Percentiles rank a stretch among this genome's conserved stretches.
These are phyloP conservation scores for Sporothrix schenckii DNA, from an alignment of 2,329 filamentous ascomycete species.

Conservation along the genomic window DNA sequence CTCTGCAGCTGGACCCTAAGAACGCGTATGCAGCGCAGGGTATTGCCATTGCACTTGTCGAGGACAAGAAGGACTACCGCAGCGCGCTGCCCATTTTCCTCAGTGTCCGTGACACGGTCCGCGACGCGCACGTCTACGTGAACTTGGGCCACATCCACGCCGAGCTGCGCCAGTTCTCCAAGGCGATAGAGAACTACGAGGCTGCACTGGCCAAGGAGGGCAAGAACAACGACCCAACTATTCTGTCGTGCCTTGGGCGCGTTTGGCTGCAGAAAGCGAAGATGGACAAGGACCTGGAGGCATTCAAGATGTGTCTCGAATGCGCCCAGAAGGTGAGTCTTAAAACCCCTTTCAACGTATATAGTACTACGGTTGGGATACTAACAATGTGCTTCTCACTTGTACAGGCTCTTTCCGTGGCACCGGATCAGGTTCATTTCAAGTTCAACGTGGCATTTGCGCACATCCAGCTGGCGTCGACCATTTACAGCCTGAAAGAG, in stretches of 20 bases:
- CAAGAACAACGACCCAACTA: conserved; percentile 71
- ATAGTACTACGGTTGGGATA: neutral
- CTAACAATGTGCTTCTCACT: neutral
- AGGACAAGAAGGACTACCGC: conserved; percentile 89
- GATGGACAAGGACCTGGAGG: conserved; percentile 59
- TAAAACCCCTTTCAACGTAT: too few relatives aligned
- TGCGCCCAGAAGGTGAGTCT: conserved; percentile 64
- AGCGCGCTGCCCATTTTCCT: conserved; percentile 84
- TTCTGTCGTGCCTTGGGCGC: conserved; percentile 82
- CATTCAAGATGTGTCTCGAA: conserved; percentile 60
- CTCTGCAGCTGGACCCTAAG: conserved; percentile 87
- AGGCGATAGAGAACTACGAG: conserved; percentile 95
- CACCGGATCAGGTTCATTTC: conserved; percentile 84
- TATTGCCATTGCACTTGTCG: conserved; percentile 88
- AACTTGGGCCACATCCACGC: conserved; percentile 93
- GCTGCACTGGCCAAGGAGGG: conserved; percentile 77
- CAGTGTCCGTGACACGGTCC: conserved; percentile 86
- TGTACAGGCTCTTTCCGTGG: conserved; percentile 70
- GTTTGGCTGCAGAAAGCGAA: conserved; percentile 84
- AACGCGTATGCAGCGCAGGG: conserved; percentile 97
- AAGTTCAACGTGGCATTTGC: conserved; percentile 99
- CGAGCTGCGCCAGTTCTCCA: conserved; percentile 85
- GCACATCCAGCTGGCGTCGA: conserved; percentile 87
- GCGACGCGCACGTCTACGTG: conserved; percentile 83
- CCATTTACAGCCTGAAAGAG: conserved; percentile 74